A percentile compares a stretch with the other conserved stretches of the same genome.
Evolutionary conservation across 345 rosid species (phyloP).

Genomic region (Erucastrum elatum): DNA sequence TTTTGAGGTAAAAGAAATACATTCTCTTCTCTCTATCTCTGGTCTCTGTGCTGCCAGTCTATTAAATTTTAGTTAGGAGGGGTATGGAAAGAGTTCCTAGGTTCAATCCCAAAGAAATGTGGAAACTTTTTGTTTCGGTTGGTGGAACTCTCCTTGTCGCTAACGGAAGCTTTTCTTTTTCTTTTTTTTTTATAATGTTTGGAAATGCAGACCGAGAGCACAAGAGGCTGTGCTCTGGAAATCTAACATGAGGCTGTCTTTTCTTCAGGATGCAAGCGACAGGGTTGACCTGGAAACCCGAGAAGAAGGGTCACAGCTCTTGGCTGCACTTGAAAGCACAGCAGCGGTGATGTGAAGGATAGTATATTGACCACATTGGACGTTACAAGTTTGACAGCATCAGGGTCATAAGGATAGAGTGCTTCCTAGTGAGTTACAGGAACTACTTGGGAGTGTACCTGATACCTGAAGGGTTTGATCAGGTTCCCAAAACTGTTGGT

Average conservation of each 20-base stretch:
- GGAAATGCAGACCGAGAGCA: conserved; percentile 56
- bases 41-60: background rate
- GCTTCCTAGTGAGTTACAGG: conserved; percentile 66
- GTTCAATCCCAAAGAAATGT: no score
- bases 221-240: conserved; percentile 60
- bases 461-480: conserved; percentile 72
- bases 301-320: conserved; percentile 49
- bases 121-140: no score
- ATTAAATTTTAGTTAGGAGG: background rate
- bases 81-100: no score
- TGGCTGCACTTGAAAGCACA: conserved; percentile 58
- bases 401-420: conserved; percentile 64
- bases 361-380: conserved; percentile 58
- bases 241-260: conserved; percentile 61
- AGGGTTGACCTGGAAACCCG: conserved; percentile 65
- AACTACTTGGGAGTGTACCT: conserved; percentile 58
- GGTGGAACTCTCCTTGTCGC: no score
- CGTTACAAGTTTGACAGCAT: conserved; percentile 61
- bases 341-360: conserved; percentile 64
- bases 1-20: conserved; percentile 44
- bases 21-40: background rate
- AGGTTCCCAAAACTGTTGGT: conserved; percentile 73
- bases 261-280: conserved; percentile 75
- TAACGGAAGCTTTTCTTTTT: no score
- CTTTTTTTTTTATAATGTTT: no score